Conservation (phyloP, 176 grass and related monocot species). For the Oryza longistaminata region DNA sequence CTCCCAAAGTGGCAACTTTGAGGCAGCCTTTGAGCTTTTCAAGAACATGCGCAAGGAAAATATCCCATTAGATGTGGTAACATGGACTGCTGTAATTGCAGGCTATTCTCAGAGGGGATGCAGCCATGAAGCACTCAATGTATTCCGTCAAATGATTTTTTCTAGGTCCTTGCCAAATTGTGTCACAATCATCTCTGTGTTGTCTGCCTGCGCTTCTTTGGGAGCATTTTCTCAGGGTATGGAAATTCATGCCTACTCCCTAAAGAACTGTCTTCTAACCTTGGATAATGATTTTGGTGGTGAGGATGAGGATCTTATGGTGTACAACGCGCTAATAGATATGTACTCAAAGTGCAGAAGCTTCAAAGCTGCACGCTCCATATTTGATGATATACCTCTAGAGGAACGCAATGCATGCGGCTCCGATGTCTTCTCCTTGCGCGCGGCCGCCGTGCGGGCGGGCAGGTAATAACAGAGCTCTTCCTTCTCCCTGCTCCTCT, state of each 20-base stretch:
- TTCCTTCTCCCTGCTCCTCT: too few species aligned
- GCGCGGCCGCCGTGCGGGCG: too few species aligned
- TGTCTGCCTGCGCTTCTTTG: constrained; percentile 78
- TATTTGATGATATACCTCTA: constrained; percentile 66
- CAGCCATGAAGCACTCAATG: constrained; percentile 57
- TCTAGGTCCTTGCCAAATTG: constrained; percentile 67
- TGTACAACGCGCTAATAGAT: constrained; percentile 80
- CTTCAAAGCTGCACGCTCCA: constrained; percentile 53
- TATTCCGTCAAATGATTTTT: constrained; percentile 69
- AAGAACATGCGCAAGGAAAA: constrained; percentile 64
- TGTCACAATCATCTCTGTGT: constrained; percentile 75
- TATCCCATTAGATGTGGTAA: constrained; percentile 64
- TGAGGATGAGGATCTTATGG: constrained; percentile 62
- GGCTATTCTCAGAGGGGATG: constrained; percentile 81
- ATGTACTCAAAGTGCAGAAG: constrained; percentile 94
- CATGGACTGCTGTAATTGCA: constrained; percentile 79
- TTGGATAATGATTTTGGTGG: constrained; percentile 43
- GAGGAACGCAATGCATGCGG: constrained; percentile 45
- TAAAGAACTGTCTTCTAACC: constrained; percentile 65
- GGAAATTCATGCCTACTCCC: constrained; percentile 79
- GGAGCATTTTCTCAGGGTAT: constrained; percentile 68
- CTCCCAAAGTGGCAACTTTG: constrained; percentile 79
- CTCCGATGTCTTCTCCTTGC: too few species aligned
- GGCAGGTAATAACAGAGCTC: too few species aligned
- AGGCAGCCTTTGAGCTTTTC: constrained; percentile 64